Percentiles rank a stretch among this genome's conserved stretches.
Conservation (phyloP, 495 filamentous ascomycete genomes). For the Penicillium samsonianum region DNA sequence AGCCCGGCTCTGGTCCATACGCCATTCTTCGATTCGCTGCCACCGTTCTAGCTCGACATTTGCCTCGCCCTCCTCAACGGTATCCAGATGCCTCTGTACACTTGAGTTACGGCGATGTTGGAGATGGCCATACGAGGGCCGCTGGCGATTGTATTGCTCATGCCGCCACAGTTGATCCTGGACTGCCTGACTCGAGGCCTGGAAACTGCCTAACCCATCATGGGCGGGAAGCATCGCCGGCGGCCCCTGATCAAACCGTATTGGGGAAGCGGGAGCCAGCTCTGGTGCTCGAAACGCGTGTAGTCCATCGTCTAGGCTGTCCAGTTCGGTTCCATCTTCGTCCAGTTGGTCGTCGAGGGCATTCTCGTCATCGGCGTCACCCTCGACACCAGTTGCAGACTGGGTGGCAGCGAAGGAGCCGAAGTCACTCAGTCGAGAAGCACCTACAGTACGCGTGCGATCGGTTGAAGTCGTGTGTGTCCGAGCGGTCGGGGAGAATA, state of each 20-base stretch:
- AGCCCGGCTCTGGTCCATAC: conserved; percentile 82
- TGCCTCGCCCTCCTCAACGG: conserved; percentile 59
- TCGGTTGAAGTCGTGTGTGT: conserved; percentile 73
- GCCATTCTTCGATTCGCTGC: conserved; percentile 85
- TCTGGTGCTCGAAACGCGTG: conserved; percentile 77
- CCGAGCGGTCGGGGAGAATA: conserved; percentile 79
- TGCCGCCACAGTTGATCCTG: conserved; percentile 86
- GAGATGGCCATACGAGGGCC: conserved; percentile 34
- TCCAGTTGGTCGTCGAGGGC: conserved; percentile 56
- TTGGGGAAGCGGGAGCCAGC: conserved; percentile 50
- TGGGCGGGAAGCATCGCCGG: conserved; percentile 79
- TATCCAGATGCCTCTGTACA: conserved; percentile 66
- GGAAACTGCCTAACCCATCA: conserved; percentile 88
- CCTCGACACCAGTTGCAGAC: conserved; percentile 46
- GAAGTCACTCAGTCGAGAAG: conserved; percentile 79
- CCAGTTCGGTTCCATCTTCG: conserved; percentile 72
- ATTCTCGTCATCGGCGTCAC: conserved; percentile 51
- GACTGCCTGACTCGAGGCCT: conserved; percentile 51
- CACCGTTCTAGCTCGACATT: conserved; percentile 64
- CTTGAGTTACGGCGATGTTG: conserved; percentile 54
- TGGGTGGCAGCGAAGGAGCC: conserved; percentile 71
- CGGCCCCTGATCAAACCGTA: conserved; percentile 50
- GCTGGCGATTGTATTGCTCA: conserved; percentile 75
- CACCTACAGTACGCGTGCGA: conserved; percentile 69
- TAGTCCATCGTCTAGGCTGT: conserved; percentile 88